These are phyloP conservation scores for Nemania bipapillata DNA, from an alignment of 2,329 filamentous ascomycete species.

Conservation along the genomic window DNA sequence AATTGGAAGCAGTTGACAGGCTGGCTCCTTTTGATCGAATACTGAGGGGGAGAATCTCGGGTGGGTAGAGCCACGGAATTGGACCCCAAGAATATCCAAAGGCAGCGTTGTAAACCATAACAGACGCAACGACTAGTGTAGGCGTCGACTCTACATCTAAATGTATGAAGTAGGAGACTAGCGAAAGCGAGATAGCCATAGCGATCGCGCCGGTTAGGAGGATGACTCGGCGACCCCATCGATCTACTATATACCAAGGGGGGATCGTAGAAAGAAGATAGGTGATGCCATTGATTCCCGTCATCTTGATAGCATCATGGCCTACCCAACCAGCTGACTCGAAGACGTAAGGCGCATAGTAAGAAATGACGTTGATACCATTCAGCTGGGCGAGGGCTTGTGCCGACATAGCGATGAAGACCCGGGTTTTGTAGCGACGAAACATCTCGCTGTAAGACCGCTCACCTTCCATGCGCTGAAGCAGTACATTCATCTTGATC, in stretches of 20 bases:
- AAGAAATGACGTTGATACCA: conserved; percentile 99
- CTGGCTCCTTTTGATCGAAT: conserved; percentile 97
- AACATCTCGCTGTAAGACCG: conserved; percentile 95
- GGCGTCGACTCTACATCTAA: conserved; percentile 83
- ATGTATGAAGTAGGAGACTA: conserved; percentile 95
- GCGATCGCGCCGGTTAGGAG: conserved; percentile 87
- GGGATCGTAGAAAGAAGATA: conserved; percentile 93
- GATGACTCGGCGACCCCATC: conserved; percentile 88
- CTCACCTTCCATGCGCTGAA: conserved; percentile 94
- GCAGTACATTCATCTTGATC: conserved; percentile 97
- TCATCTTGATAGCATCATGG: conserved; percentile 93
- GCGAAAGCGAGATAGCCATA: conserved; percentile 87
- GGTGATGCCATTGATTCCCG: conserved; percentile 89
- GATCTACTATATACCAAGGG: conserved; percentile 96
- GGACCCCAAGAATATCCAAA: conserved; percentile 97
- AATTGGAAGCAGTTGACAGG: conserved; percentile 94
- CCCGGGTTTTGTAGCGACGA: conserved; percentile 85
- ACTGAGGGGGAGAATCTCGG: conserved; percentile 96
- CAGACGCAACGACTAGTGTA: conserved; percentile 87
- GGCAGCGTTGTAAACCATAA: conserved; percentile 98
- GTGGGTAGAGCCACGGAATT: conserved; percentile 97
- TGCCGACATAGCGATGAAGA: conserved; percentile 98
- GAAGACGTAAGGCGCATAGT: conserved; percentile 96
- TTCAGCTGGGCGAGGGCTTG: conserved; percentile 96
- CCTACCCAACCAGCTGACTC: conserved; percentile 96